Percentiles rank a stretch among this genome's conserved stretches.
phyloP scores from a whole-genome alignment of 176 grass and related monocot genomes.

The Carex myosuroides region DNA sequence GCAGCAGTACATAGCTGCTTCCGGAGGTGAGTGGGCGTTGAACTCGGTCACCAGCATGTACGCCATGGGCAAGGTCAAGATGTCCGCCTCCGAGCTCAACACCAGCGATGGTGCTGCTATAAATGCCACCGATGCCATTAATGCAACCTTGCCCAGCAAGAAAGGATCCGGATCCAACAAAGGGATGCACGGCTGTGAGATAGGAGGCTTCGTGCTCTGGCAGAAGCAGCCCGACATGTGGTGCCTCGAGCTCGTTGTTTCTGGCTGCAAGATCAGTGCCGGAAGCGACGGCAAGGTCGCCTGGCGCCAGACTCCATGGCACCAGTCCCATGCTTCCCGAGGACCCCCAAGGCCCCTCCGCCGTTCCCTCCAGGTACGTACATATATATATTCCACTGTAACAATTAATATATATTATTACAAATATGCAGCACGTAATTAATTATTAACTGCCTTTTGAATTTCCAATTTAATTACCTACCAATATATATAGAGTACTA shows the following conservation, averaged over 20 bases:
- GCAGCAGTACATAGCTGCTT: conserved; percentile 97
- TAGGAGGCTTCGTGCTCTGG: conserved; percentile 99
- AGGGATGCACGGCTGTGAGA: conserved; percentile 54
- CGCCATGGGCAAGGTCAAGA: conserved; percentile 83
- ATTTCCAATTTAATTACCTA: background rate
- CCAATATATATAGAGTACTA: too few relatives aligned
- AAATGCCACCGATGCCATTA: background rate
- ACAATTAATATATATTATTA: background rate
- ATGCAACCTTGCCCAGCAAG: background rate
- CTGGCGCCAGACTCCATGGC: conserved; percentile 95
- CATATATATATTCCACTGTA: background rate
- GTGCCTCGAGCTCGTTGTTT: conserved; percentile 95
- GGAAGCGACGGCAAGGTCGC: conserved; percentile 95
- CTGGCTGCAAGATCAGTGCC: conserved; percentile 98
- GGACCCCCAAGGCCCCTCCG: conserved; percentile 90
- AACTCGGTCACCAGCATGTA: conserved; percentile 85
- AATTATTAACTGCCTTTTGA: background rate
- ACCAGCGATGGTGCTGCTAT: conserved; percentile 25
- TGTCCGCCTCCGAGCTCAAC: conserved; percentile 82
- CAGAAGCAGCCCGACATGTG: conserved; percentile 97
- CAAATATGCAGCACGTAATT: background rate
- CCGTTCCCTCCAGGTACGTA: conserved; percentile 74
- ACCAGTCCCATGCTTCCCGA: conserved; percentile 91
- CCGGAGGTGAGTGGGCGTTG: conserved; percentile 79
- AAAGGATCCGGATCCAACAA: conserved; percentile 12